Evolutionary conservation across 129 eudicot genomes (phyloP).

Genomic region (Solidago caesia): DNA sequence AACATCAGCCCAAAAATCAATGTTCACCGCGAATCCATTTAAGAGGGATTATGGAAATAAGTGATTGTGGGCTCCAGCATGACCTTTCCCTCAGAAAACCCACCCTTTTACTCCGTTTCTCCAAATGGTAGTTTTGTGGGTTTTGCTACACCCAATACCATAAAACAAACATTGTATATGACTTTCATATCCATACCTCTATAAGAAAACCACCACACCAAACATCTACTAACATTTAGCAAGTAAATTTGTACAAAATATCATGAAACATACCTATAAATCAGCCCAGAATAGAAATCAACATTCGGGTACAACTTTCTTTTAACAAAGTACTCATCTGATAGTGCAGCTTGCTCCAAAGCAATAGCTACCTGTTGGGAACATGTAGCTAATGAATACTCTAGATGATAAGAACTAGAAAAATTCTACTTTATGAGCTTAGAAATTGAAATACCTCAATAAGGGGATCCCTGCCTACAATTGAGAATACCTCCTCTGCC

Average conservation of each 20-base stretch:
- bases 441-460: slow-evolving; percentile 62
- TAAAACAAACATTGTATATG: no score
- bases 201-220: no score
- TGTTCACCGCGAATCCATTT: no score
- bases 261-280: slow-evolving; percentile 60
- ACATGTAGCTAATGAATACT: background rate
- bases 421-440: background rate
- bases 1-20: no score
- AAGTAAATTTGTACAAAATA: background rate
- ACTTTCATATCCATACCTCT: no score
- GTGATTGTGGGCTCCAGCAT: no score
- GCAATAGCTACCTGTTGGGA: slow-evolving; percentile 90
- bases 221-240: background rate
- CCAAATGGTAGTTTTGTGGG: no score
- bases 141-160: no score
- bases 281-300: slow-evolving; percentile 96
- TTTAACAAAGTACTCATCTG: slow-evolving; percentile 91
- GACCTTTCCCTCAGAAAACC: no score
- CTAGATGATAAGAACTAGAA: background rate
- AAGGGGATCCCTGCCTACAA: slow-evolving; percentile 97
- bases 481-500: slow-evolving; percentile 95
- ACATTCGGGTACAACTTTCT: slow-evolving; percentile 98
- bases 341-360: slow-evolving; percentile 96
- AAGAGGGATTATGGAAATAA: no score
- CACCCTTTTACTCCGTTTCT: no score